Conservation (phyloP, 2,329 filamentous ascomycete species). For the Trichophyton schoenleinii region DNA sequence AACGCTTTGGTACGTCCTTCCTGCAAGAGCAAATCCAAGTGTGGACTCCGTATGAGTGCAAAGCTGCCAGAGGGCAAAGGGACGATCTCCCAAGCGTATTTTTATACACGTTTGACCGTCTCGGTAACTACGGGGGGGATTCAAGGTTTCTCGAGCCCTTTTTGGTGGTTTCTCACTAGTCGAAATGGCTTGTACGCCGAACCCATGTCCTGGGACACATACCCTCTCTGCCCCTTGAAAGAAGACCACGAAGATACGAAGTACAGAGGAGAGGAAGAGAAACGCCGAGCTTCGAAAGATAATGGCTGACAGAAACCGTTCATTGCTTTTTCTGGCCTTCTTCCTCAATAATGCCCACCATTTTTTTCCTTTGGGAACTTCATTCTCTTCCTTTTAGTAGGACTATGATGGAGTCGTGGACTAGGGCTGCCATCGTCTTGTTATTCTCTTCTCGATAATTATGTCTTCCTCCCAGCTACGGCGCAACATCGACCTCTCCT, state of each 20-base stretch:
- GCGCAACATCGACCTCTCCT: background rate
- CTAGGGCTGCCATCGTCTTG: background rate
- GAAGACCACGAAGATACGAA: background rate
- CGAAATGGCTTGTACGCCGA: background rate
- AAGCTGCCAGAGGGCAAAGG: background rate
- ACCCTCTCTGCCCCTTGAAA: too few relatives aligned
- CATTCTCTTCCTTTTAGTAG: background rate
- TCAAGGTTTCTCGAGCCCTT: background rate
- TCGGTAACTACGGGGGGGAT: background rate
- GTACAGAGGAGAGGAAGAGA: background rate
- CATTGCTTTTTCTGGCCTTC: background rate
- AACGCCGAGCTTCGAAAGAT: background rate
- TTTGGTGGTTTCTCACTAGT: background rate
- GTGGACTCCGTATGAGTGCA: background rate
- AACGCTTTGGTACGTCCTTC: background rate
- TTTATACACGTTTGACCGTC: background rate
- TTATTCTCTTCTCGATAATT: background rate
- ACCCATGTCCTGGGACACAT: background rate
- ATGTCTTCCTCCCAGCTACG: background rate
- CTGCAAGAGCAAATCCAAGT: background rate
- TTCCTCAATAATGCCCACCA: background rate
- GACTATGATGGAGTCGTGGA: background rate
- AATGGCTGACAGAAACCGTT: background rate
- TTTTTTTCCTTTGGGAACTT: background rate
- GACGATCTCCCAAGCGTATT: background rate